Percentiles rank a stretch among this genome's conserved stretches.
These are phyloP conservation scores for Aschersonia sp. DNA, from an alignment of 2,329 filamentous ascomycete species.

Conservation along the genomic window DNA sequence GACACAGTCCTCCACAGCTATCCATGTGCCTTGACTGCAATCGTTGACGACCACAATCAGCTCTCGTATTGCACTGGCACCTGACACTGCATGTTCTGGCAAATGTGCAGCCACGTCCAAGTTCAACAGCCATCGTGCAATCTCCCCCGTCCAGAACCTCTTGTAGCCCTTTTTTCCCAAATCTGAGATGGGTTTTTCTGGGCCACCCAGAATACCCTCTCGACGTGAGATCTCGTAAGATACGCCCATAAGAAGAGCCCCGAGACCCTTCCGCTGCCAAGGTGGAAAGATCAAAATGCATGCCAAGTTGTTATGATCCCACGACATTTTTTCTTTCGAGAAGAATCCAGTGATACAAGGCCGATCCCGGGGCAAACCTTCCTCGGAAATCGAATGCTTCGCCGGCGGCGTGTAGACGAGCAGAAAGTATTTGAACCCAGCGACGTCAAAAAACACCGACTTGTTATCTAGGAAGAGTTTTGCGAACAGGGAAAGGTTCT, in stretches of 20 bases:
- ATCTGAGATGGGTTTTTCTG: constrained; percentile 85
- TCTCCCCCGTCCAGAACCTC: constrained; percentile 74
- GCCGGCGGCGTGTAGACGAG: constrained; percentile 54
- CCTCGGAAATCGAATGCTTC: constrained; percentile 5
- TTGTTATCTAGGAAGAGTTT: constrained; percentile 98
- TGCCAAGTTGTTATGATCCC: constrained; percentile 96
- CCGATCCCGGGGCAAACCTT: constrained; percentile 4
- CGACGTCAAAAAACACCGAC: constrained; percentile 94
- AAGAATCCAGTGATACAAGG: constrained; percentile 78
- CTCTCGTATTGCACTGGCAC: constrained; percentile 13
- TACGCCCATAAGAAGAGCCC: constrained; percentile 78
- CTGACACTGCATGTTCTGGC: not conserved
- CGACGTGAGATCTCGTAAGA: constrained; percentile 83
- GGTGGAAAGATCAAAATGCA: constrained; percentile 94
- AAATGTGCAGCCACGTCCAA: constrained; percentile 20
- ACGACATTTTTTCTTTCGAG: constrained; percentile 96
- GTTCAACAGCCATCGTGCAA: constrained; percentile 53
- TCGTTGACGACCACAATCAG: constrained; percentile 51
- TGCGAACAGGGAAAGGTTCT: constrained; percentile 89
- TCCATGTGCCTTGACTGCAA: constrained; percentile 68
- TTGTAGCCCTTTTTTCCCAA: constrained; percentile 72
- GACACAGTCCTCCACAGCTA: constrained; percentile 72
- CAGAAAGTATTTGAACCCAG: constrained; percentile 87
- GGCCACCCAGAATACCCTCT: constrained; percentile 75
- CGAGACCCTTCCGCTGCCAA: constrained; percentile 83